Evolutionary conservation across 75 land plant genomes (phyloP), one percentile per base, ranked within the genome.

Genomic region (Isoetes taiwanensis): DNA sequence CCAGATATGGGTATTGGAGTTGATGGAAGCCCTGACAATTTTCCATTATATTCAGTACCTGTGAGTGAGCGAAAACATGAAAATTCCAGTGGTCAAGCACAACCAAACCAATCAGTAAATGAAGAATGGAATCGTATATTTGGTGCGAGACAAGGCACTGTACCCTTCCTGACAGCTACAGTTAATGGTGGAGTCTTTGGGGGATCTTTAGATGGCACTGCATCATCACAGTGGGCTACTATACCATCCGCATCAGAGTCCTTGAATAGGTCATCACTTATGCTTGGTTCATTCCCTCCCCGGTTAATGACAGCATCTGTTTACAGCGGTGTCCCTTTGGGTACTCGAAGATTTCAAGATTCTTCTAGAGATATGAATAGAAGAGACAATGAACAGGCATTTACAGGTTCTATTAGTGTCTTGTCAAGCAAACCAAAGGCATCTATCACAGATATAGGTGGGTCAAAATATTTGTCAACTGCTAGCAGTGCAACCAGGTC

Each of bases 1-100:
- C 78, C 79, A 34, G 78, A n/a, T n/a, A n/a, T n/a, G n/a, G n/a
- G 80, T 65, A 56, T 73, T 12, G 74, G 75, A 56, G 71, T 74
- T 68, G 90, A 85, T 66, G 80, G 73, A 35, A 65, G 90, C 55
- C 75, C 83, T 14, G 99, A 85, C 63, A 83, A 89, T 30, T 76
- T 94, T 38, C 99, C 97, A 26, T 38, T 89, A 14, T 94, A 94
- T 71, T 82, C 81, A 24, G 75, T 79, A 28, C 75, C 80, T 23
- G 55, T 75, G 56, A 85, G 70, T 62, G 87, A 76, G 41, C 72
- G 34, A 50, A 62, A 59, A 32, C 21, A 27, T 40, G 76, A 72
- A 23, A 56, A 11, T 19, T 33, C 64, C 14, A n/a, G n/a, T n/a
- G n/a, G n/a, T n/a, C n/a, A n/a, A n/a, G n/a, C 32, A 30, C 42